These are phyloP conservation scores for Fusarium globosum DNA, from an alignment of 2,329 filamentous ascomycete genomes.

Conservation along the genomic window DNA sequence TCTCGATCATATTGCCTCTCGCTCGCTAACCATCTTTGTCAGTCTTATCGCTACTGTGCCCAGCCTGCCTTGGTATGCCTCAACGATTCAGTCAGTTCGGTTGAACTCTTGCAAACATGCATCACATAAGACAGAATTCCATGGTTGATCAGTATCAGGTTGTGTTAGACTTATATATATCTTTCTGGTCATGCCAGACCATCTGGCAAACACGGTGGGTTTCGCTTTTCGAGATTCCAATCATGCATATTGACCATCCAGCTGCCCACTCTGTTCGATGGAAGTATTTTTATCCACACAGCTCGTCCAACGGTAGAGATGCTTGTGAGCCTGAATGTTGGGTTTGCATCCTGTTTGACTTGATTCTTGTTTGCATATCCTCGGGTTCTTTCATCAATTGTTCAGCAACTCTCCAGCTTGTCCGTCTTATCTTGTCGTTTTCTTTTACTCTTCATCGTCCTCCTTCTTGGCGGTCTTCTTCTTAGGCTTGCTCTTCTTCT, in stretches of 20 bases:
- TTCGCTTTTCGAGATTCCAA: constrained; percentile 29
- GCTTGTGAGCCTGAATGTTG: constrained; percentile 23
- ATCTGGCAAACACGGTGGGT: constrained; percentile 32
- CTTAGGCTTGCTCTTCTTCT: constrained; percentile 91
- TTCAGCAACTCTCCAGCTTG: constrained; percentile 28
- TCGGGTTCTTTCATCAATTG: constrained; percentile 24
- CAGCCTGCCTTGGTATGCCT: not conserved
- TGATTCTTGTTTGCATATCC: constrained; percentile 23
- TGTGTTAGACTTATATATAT: constrained; percentile 43
- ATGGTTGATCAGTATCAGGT: constrained; percentile 39
- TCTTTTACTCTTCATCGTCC: constrained; percentile 49
- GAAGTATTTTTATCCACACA: constrained; percentile 20
- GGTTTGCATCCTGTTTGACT: constrained; percentile 33
- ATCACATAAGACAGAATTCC: constrained; percentile 20
- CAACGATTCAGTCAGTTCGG: not conserved
- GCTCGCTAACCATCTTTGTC: not conserved
- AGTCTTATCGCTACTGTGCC: not conserved
- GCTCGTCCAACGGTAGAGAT: constrained; percentile 29
- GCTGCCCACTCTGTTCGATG: constrained; percentile 18
- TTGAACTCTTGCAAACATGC: not conserved
- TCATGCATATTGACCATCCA: constrained; percentile 32
- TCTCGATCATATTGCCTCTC: constrained; percentile 5
- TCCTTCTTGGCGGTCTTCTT: constrained; percentile 71
- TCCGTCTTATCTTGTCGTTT: constrained; percentile 21
- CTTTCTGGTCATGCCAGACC: constrained; percentile 33